phyloP scores from a whole-genome alignment of 192 early-diverging fungal species.

The Lunasporangiospora selenospora region DNA sequence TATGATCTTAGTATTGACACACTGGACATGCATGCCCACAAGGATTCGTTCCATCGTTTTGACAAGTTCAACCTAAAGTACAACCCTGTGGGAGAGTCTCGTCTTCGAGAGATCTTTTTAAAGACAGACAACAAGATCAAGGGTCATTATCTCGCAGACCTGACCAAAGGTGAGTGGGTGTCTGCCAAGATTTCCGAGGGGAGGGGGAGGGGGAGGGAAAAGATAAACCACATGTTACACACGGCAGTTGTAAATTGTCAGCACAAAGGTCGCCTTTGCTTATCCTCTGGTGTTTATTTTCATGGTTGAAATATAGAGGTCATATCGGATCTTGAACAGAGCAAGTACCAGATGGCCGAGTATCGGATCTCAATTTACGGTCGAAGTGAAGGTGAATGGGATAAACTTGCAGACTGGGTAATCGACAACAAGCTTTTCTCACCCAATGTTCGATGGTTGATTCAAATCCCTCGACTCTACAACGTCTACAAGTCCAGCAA shows the following conservation, averaged over 20 bases:
- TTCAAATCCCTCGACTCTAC: constrained; percentile 94
- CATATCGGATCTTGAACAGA: constrained; percentile 85
- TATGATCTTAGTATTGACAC: constrained; percentile 96
- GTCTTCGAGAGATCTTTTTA: constrained; percentile 93
- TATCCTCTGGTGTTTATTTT: too few relatives aligned
- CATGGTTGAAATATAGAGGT: too few relatives aligned
- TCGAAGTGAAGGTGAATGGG: constrained; percentile 85
- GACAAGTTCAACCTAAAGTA: constrained; percentile 99
- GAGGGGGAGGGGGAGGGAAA: too few relatives aligned
- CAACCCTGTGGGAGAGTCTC: constrained; percentile 94
- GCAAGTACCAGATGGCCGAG: constrained; percentile 96
- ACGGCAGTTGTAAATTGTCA: too few relatives aligned
- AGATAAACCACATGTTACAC: neutral
- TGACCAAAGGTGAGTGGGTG: constrained; percentile 74
- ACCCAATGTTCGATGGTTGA: constrained; percentile 93
- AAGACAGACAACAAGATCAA: constrained; percentile 94
- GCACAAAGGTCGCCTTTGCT: neutral
- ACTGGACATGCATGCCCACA: constrained; percentile 97
- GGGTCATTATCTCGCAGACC: constrained; percentile 89
- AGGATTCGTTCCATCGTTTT: constrained; percentile 95
- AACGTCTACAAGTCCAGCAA: constrained; percentile 78
- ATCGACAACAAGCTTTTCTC: constrained; percentile 91
- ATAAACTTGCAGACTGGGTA: constrained; percentile 93
- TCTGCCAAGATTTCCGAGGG: neutral
- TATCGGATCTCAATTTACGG: constrained; percentile 96